These are phyloP conservation scores for Cyamopsis tetragonoloba DNA, from an alignment of 306 rosid species.

Conservation along the genomic window DNA sequence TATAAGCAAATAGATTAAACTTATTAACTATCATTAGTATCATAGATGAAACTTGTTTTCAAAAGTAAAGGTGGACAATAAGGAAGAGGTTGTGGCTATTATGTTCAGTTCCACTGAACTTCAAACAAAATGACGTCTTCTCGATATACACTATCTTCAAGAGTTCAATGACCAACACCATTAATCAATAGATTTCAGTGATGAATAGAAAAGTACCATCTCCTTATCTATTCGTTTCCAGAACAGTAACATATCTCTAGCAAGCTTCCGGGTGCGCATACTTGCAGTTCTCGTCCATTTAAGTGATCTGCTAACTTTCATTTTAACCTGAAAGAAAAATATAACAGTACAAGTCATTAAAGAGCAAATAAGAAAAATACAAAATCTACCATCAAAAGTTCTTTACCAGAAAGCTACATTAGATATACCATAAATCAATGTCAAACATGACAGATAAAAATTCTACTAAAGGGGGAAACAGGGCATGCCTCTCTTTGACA, in stretches of 20 bases:
- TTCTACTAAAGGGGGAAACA: slow-evolving; percentile 7
- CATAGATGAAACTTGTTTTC: slow-evolving; percentile 6
- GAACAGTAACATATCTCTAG: slow-evolving; percentile 87
- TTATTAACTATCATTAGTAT: neutral
- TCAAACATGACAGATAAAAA: slow-evolving; percentile 6
- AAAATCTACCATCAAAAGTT: slow-evolving; percentile 12
- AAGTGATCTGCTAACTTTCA: slow-evolving; percentile 85
- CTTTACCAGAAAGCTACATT: slow-evolving; percentile 9
- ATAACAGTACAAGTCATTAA: slow-evolving; percentile 18
- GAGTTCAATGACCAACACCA: slow-evolving; percentile 15
- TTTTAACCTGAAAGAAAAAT: slow-evolving; percentile 59
- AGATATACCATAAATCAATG: slow-evolving; percentile 14
- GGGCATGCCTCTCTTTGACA: slow-evolving; percentile 95
- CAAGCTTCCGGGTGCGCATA: slow-evolving; percentile 82
- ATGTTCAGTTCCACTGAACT: slow-evolving; percentile 14
- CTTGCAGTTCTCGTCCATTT: slow-evolving; percentile 75
- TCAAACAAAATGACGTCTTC: neutral
- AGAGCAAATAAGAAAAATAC: neutral
- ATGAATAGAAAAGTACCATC: slow-evolving; percentile 57
- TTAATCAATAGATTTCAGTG: slow-evolving; percentile 7
- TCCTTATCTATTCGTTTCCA: slow-evolving; percentile 98
- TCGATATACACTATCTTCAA: slow-evolving; percentile 7
- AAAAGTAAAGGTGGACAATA: neutral
- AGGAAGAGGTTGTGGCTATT: neutral
- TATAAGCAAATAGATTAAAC: slow-evolving; percentile 1